Evolutionary conservation across 768 basidiomycete species (phyloP), one percentile per base, ranked within the genome.

Genomic region (Amanita subjunquillea): DNA sequence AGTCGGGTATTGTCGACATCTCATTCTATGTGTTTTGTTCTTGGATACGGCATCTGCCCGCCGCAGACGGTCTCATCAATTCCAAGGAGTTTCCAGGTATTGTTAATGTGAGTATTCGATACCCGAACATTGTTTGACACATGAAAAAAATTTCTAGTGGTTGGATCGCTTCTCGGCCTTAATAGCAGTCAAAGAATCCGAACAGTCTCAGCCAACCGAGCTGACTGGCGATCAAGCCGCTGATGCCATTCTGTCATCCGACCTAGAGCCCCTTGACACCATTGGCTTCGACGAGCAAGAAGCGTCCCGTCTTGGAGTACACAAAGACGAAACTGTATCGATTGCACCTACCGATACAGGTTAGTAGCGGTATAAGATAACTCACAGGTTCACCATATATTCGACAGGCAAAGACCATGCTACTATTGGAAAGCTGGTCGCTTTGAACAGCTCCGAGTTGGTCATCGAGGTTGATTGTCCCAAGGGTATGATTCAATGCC

Each of bases 1-100:
- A 65, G 0, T 78, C 80, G 7, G 69, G 75, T 39, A 62, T 79
- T 22, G 76, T 72, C 5, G 82, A 83, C 59, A 61, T 82, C 32
- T 72, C 76, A 2, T 67, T 75, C 6, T 72, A 80, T 54, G 77
- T 78, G 56, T 58, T 75, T 4, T 64, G 74, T 54, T 59, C 61
- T 6, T 82, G 80, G 80, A 59, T 69, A 30, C 64, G 63, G 29
- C 40, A 46, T 10, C 72, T 76, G 60, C 67, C 57, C 29, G 61
- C 63, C 8, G 61, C 69, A 17, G 59, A 66, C 37, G 58, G 63
- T 7, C 58, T 79, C 7, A 72, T 73, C 50, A 70, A 76, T 48
- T 53, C 60, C 10, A 50, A 55, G 4, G 59, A 59, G 3, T 72
- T 75, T 56, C 76, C 78, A 9, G 57, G 65, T 20, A 66, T 68